Percentiles rank a stretch among this genome's conserved stretches.
phyloP scores from a whole-genome alignment of 495 filamentous ascomycete species.

The Aspergillus wentii region DNA sequence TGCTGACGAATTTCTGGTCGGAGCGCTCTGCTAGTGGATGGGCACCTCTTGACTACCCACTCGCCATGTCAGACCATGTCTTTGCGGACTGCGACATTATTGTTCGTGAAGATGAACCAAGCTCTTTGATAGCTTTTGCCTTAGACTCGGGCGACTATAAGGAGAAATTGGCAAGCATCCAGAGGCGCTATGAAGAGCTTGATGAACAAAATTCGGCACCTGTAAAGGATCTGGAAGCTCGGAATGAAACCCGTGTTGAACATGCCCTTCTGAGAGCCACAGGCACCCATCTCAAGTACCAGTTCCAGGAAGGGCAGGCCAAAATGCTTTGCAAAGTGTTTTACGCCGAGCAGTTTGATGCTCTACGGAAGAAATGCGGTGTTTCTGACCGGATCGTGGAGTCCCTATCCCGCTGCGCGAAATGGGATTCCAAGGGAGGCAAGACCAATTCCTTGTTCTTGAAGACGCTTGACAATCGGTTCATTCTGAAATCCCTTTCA shows the following conservation, averaged over 20 bases:
- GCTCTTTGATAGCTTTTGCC: slow-evolving; percentile 90
- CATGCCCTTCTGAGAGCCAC: slow-evolving; percentile 73
- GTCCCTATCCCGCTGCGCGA: slow-evolving; percentile 87
- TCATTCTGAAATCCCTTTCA: slow-evolving; percentile 86
- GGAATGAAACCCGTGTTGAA: slow-evolving; percentile 57
- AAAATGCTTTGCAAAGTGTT: slow-evolving; percentile 98
- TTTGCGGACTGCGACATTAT: slow-evolving; percentile 98
- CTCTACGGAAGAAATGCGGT: slow-evolving; percentile 85
- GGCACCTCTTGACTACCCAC: slow-evolving; percentile 89
- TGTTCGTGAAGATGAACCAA: slow-evolving; percentile 94
- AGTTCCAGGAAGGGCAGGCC: slow-evolving; percentile 84
- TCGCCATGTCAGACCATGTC: slow-evolving; percentile 84
- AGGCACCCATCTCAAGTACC: slow-evolving; percentile 89
- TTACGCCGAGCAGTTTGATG: slow-evolving; percentile 97
- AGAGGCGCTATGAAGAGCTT: slow-evolving; percentile 47
- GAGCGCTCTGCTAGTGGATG: slow-evolving; percentile 95
- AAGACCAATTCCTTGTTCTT: slow-evolving; percentile 98
- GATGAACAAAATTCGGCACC: slow-evolving; percentile 19
- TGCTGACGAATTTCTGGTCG: slow-evolving; percentile 96
- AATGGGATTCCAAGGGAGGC: slow-evolving; percentile 97
- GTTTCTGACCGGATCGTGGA: slow-evolving; percentile 92
- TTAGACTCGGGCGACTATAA: slow-evolving; percentile 81
- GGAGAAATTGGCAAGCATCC: slow-evolving; percentile 68
- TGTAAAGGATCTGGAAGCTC: slow-evolving; percentile 25
- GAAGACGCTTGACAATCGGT: slow-evolving; percentile 91